Evolutionary conservation across 352 stramenopile genomes (phyloP), one percentile per base, ranked within the genome.

Genomic region (Globisporangium lucens): DNA sequence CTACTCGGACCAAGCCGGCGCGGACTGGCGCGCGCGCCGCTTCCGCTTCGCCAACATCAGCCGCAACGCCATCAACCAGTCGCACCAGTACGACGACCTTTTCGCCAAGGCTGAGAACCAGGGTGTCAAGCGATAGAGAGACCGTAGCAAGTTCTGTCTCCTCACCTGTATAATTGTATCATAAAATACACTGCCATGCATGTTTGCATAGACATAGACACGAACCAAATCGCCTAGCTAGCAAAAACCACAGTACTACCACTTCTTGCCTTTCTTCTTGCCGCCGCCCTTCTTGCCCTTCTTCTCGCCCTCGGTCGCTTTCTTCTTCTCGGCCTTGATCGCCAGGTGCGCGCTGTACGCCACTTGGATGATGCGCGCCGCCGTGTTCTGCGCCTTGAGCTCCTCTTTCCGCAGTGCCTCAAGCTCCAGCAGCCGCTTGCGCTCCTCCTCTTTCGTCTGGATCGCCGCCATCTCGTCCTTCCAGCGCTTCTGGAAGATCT

Each of bases 391-490:
- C 2, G 82, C 75, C 72, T 90, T 91, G 29, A 84, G 66, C 58
- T 91, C 82, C 61, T 92, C 82, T 27, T 89, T 87, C 10, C 74
- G 75, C 51, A 90, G 74, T 10, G 72, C 74, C 41, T 94, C 82
- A 9, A 91, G 74, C 67, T 92, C 83, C 9, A 87, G 41, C 56
- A 92, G 63, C 17, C 86, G 81, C 67, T 89, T 80, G 17, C 83
- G 79, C 65, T 94, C 83, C 33, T 90, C 74, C 30, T 90, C 83
- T 61, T 90, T 92, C 63, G 86, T 75, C 69, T 92, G 80, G 61
- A 89, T 89, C 47, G 70, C 73, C 3, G 76, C 74, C 73, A 92
- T 89, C 61, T 41, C 36, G 9, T 15, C 36, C 36, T 41, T 15
- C 36, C 36, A 41, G 36, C 9, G 36, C 36, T 41, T 41, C 36